Percentiles rank a stretch among this genome's conserved stretches.
These are phyloP conservation scores for Suillus placidus DNA, from an alignment of 768 basidiomycete species.

Conservation along the genomic window DNA sequence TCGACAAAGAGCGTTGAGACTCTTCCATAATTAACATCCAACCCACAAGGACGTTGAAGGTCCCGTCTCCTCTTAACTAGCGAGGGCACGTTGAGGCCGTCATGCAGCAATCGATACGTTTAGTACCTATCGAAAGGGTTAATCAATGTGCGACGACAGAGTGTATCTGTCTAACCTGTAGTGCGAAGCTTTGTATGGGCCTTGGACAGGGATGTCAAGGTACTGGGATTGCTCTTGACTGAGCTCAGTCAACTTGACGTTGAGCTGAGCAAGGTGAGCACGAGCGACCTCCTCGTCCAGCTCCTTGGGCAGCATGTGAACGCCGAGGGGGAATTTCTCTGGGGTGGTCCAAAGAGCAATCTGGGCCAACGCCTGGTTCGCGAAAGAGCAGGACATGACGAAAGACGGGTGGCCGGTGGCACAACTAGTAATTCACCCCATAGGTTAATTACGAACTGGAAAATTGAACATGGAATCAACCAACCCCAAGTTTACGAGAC, in stretches of 20 bases:
- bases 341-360: constrained; percentile 97
- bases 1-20: constrained; percentile 47
- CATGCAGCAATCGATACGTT: constrained; percentile 29
- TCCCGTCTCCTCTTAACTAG: constrained; percentile 57
- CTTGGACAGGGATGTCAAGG: constrained; percentile 85
- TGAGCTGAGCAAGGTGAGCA: constrained; percentile 88
- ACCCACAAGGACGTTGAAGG: constrained; percentile 64
- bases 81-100: constrained; percentile 84
- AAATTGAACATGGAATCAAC: constrained; percentile 21
- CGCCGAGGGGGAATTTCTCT: constrained; percentile 92
- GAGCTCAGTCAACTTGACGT: constrained; percentile 89
- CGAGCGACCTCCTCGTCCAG: constrained; percentile 99
- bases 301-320: constrained; percentile 98
- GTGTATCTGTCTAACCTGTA: constrained; percentile 50
- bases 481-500: constrained; percentile 97
- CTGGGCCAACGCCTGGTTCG: constrained; percentile 98
- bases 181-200: constrained; percentile 76
- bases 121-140: constrained; percentile 30
- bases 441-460: constrained; percentile 12
- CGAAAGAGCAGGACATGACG: constrained; percentile 99
- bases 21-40: constrained; percentile 54
- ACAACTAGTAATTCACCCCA: constrained; percentile 52
- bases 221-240: constrained; percentile 78
- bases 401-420: constrained; percentile 99
- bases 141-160: not conserved